These are phyloP conservation scores for Uncinocarpus reesii DNA, from an alignment of 2,329 filamentous ascomycete species.

Conservation along the genomic window DNA sequence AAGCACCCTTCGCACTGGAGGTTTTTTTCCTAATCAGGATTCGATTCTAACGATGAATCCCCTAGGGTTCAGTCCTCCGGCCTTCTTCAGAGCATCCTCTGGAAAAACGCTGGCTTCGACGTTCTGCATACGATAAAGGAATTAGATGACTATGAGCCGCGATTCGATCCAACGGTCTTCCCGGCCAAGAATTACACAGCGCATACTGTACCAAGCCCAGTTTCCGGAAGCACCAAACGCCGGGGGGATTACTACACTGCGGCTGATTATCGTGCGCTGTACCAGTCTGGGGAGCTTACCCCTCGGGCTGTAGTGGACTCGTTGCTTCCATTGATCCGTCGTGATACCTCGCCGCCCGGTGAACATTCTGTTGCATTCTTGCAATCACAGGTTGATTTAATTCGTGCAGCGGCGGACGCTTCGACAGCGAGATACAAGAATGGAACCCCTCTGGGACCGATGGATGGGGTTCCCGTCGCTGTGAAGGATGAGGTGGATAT, in stretches of 20 bases:
- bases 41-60: conserved; percentile 7
- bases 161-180: conserved; percentile 50
- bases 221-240: conserved; percentile 29
- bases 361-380: conserved; percentile 64
- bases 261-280: conserved; percentile 67
- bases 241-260: conserved; percentile 52
- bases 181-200: conserved; percentile 27
- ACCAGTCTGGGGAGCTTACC: conserved; percentile 58
- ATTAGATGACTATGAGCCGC: conserved; percentile 45
- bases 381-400: conserved; percentile 52
- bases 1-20: conserved; percentile 24
- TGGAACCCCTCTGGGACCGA: conserved; percentile 54
- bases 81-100: conserved; percentile 55
- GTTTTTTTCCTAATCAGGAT: background rate
- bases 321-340: conserved; percentile 59
- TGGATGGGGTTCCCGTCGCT: conserved; percentile 74
- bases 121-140: conserved; percentile 45
- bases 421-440: conserved; percentile 63
- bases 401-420: conserved; percentile 57
- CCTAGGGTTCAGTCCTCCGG: conserved; percentile 48
- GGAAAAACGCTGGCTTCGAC: conserved; percentile 59
- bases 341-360: conserved; percentile 44
- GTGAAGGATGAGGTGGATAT: conserved; percentile 74
- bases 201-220: conserved; percentile 17
- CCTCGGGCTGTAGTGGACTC: conserved; percentile 61